Evolutionary conservation across 805 yeast species (phyloP).

Genomic region (Zygosaccharomyces gambellarensis): DNA sequence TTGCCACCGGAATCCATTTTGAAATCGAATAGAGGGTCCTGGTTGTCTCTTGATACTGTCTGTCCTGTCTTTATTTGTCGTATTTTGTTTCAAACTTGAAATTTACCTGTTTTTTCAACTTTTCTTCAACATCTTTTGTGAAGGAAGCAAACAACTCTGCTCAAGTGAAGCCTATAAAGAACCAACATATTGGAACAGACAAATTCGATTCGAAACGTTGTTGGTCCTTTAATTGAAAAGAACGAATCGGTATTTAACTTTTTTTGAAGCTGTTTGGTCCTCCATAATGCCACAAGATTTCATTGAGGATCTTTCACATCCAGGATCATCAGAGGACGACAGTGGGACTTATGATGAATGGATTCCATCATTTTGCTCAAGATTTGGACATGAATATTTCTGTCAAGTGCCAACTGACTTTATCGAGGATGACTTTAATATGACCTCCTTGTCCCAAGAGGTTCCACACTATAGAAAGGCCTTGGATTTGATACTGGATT

Average conservation of each 20-base stretch:
- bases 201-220: neutral
- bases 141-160: neutral
- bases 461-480: constrained; percentile 93
- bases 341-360: constrained; percentile 53
- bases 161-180: neutral
- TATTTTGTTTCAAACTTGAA: neutral
- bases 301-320: constrained; percentile 21
- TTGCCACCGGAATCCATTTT: constrained; percentile 14
- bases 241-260: neutral
- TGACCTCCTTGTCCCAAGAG: constrained; percentile 79
- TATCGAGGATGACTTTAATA: constrained; percentile 93
- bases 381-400: constrained; percentile 83
- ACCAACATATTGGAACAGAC: neutral
- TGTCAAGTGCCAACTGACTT: constrained; percentile 89
- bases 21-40: neutral
- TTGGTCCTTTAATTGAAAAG: neutral
- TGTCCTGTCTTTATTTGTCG: neutral
- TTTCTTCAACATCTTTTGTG: neutral
- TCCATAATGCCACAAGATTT: constrained; percentile 22
- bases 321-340: constrained; percentile 24
- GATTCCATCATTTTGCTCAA: constrained; percentile 75
- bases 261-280: neutral
- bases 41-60: neutral
- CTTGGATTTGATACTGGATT: constrained; percentile 80
- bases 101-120: neutral